Conservation (phyloP, 2,329 filamentous ascomycete species). For the Annulohypoxylon truncatum region DNA sequence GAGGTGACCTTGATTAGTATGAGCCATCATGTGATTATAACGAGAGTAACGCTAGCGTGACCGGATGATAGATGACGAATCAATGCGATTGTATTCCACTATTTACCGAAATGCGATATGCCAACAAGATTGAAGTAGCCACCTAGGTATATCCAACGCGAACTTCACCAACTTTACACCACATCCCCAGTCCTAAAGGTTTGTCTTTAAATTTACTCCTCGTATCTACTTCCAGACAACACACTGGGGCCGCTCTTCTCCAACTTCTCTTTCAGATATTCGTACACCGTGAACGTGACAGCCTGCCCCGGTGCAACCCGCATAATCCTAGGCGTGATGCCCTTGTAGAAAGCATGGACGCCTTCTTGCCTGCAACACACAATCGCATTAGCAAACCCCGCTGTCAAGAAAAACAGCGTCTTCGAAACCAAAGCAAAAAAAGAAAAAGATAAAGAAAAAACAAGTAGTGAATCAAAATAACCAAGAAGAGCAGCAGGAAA, state of each 20-base stretch:
- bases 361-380: slow-evolving; percentile 79
- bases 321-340: slow-evolving; percentile 97
- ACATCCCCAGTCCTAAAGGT: neutral
- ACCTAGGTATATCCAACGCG: slow-evolving; percentile 8
- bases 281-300: slow-evolving; percentile 81
- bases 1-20: slow-evolving; percentile 56
- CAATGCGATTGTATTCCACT: slow-evolving; percentile 23
- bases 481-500: too few species aligned
- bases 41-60: slow-evolving; percentile 6
- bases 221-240: slow-evolving; percentile 71
- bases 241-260: slow-evolving; percentile 72
- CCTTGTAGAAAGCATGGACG: slow-evolving; percentile 96
- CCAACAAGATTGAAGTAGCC: neutral
- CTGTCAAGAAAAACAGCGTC: neutral
- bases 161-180: neutral
- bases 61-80: slow-evolving; percentile 4
- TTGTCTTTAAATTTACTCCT: slow-evolving; percentile 64
- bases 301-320: slow-evolving; percentile 95
- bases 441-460: neutral
- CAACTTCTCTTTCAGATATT: slow-evolving; percentile 78
- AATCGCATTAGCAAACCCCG: neutral
- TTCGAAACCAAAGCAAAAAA: neutral
- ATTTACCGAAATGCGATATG: slow-evolving; percentile 24
- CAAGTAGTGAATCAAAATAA: too few species aligned
- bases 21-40: neutral